Conservation (phyloP, 768 basidiomycete genomes). For the Mycena haematopus region DNA sequence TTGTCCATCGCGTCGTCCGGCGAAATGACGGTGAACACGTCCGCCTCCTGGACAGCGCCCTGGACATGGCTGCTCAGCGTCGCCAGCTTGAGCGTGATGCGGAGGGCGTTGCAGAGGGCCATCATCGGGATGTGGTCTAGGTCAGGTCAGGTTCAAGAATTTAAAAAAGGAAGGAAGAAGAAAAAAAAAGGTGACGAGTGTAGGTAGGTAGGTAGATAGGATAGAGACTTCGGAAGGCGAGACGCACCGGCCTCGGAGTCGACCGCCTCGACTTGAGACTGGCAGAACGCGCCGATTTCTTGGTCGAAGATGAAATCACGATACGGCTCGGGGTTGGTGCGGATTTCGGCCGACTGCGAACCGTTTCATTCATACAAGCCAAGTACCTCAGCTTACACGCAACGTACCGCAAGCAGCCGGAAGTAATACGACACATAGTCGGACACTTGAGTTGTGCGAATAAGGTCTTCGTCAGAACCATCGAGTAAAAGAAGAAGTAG, state of each 20-base stretch:
- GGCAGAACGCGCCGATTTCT: slow-evolving; percentile 78
- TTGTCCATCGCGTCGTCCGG: slow-evolving; percentile 49
- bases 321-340: slow-evolving; percentile 64
- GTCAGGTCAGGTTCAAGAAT: too few relatives aligned
- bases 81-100: slow-evolving; percentile 30
- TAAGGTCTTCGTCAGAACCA: background rate
- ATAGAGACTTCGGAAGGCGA: too few relatives aligned
- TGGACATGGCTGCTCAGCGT: slow-evolving; percentile 65
- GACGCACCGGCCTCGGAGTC: slow-evolving; percentile 79
- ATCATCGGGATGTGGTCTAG: slow-evolving; percentile 30
- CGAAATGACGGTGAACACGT: slow-evolving; percentile 47
- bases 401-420: slow-evolving; percentile 72
- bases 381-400: background rate
- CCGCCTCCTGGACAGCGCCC: slow-evolving; percentile 69
- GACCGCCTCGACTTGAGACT: slow-evolving; percentile 75
- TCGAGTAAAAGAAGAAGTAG: too few relatives aligned
- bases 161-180: too few relatives aligned
- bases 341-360: slow-evolving; percentile 75
- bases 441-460: slow-evolving; percentile 49
- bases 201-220: too few relatives aligned
- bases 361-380: background rate
- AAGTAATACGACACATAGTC: slow-evolving; percentile 83
- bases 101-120: slow-evolving; percentile 30
- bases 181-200: too few relatives aligned
- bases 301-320: slow-evolving; percentile 80